Conservation (phyloP, 2,329 filamentous ascomycete genomes). For the Xenosphaeropsis pyriputrescens region DNA sequence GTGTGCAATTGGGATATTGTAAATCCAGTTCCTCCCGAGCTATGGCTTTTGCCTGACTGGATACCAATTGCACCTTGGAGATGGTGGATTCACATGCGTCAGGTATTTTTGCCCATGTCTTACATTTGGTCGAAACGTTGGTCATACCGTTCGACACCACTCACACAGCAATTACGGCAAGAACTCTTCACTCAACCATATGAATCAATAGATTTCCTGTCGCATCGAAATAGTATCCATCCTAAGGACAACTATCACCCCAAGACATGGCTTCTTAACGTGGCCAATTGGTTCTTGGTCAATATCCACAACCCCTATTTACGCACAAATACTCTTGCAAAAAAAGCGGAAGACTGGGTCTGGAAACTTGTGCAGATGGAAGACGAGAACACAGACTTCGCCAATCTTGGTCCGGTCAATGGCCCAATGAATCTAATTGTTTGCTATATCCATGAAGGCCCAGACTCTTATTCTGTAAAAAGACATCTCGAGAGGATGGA, state of each 20-base stretch:
- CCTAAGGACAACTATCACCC: conserved; percentile 81
- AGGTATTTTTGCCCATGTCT: conserved; percentile 87
- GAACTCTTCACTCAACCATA: conserved; percentile 76
- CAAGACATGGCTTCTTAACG: conserved; percentile 71
- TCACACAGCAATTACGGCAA: conserved; percentile 58
- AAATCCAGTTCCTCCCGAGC: conserved; percentile 83
- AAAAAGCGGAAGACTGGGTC: conserved; percentile 64
- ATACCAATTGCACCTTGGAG: conserved; percentile 79
- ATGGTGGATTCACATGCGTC: conserved; percentile 98
- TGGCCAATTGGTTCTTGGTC: conserved; percentile 63
- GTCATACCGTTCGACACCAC: conserved; percentile 58
- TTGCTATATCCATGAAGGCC: conserved; percentile 75
- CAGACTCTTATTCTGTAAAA: conserved; percentile 54
- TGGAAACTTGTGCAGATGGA: conserved; percentile 81
- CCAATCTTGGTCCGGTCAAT: conserved; percentile 78
- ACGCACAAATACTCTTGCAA: conserved; percentile 47
- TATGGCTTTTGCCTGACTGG: conserved; percentile 91
- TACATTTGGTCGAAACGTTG: conserved; percentile 79
- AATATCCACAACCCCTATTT: conserved; percentile 72
- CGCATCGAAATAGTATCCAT: conserved; percentile 71
- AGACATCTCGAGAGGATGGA: conserved; percentile 69
- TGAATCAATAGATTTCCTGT: conserved; percentile 61
- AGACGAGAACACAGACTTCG: conserved; percentile 82
- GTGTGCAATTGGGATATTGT: conserved; percentile 83
- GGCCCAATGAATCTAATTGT: conserved; percentile 79